Percentiles rank a stretch among this genome's conserved stretches.
These are phyloP conservation scores for Aspergillus fumigatiaffinis DNA, from an alignment of 2,329 filamentous ascomycete genomes.

Conservation along the genomic window DNA sequence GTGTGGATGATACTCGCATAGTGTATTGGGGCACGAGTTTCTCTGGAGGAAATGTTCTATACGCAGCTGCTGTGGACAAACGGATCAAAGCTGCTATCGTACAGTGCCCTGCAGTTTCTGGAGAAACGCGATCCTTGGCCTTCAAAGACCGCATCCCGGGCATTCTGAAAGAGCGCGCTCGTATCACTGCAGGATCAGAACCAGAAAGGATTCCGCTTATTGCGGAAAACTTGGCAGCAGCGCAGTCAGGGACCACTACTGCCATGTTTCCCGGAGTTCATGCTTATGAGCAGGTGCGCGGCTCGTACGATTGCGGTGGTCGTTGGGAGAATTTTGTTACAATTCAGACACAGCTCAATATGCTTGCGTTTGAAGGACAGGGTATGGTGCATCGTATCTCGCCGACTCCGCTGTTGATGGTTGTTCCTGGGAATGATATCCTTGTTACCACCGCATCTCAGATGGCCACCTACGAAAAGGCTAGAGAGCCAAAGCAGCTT, in stretches of 20 bases:
- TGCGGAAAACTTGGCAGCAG: constrained; percentile 15
- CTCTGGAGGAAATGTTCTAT: constrained; percentile 39
- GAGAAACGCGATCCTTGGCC: no score
- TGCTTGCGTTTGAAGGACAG: constrained; percentile 15
- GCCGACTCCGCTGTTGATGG: no score
- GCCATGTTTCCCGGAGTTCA: constrained; percentile 36
- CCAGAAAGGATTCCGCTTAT: no score
- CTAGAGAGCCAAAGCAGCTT: constrained; percentile 39
- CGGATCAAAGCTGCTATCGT: no score
- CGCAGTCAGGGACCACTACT: constrained; percentile 38
- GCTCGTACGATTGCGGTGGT: background rate
- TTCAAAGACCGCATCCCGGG: no score
- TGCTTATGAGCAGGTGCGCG: constrained; percentile 13
- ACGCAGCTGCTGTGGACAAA: constrained; percentile 31
- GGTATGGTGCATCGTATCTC: background rate
- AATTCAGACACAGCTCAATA: no score
- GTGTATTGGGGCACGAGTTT: constrained; percentile 38
- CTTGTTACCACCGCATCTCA: constrained; percentile 2
- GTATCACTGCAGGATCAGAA: no score
- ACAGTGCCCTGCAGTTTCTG: no score
- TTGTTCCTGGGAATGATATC: constrained; percentile 1
- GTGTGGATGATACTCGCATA: constrained; percentile 31
- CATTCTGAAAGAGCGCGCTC: no score
- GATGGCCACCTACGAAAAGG: constrained; percentile 13
- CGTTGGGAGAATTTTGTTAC: constrained; percentile 32